These are phyloP conservation scores for Ceratobasidium sp. DNA, from an alignment of 1,284 basidiomycete genomes.

Conservation along the genomic window DNA sequence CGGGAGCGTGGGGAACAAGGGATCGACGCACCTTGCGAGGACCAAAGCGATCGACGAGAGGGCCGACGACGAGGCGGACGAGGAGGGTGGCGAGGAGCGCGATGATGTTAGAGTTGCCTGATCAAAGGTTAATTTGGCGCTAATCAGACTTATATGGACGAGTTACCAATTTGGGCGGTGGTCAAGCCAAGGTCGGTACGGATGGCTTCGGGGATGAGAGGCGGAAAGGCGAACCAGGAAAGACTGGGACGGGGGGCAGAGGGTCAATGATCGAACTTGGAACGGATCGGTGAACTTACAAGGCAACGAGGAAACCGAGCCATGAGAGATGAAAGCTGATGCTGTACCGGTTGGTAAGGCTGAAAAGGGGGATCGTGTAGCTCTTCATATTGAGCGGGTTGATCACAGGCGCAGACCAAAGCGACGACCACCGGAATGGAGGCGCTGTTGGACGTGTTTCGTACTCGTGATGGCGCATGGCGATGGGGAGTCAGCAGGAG, in stretches of 20 bases:
- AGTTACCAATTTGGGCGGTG: conserved; percentile 59
- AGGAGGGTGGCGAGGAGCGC: conserved; percentile 68
- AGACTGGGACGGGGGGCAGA: conserved; percentile 52
- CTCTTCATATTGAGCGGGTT: conserved; percentile 70
- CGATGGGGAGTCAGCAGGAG: background rate
- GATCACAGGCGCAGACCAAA: conserved; percentile 56
- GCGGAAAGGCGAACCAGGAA: conserved; percentile 76
- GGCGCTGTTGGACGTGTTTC: conserved; percentile 33
- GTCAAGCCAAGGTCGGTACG: conserved; percentile 68
- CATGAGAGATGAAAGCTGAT: conserved; percentile 68
- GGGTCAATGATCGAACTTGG: too few relatives aligned
- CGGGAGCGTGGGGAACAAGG: background rate
- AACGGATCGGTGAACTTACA: conserved; percentile 51
- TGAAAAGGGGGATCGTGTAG: conserved; percentile 68
- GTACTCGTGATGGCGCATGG: conserved; percentile 17
- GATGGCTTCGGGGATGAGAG: conserved; percentile 72
- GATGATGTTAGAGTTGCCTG: conserved; percentile 70
- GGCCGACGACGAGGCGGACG: conserved; percentile 68
- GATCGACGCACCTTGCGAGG: conserved; percentile 63
- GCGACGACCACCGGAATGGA: conserved; percentile 53
- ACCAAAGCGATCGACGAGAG: conserved; percentile 69
- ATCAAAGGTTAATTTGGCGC: background rate
- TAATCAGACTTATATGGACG: conserved; percentile 35
- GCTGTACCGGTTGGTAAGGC: conserved; percentile 66
- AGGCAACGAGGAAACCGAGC: conserved; percentile 63